Percentiles rank a stretch among this genome's conserved stretches.
phyloP scores from a whole-genome alignment of 2,329 filamentous ascomycete genomes.

The Talaromyces sp. region DNA sequence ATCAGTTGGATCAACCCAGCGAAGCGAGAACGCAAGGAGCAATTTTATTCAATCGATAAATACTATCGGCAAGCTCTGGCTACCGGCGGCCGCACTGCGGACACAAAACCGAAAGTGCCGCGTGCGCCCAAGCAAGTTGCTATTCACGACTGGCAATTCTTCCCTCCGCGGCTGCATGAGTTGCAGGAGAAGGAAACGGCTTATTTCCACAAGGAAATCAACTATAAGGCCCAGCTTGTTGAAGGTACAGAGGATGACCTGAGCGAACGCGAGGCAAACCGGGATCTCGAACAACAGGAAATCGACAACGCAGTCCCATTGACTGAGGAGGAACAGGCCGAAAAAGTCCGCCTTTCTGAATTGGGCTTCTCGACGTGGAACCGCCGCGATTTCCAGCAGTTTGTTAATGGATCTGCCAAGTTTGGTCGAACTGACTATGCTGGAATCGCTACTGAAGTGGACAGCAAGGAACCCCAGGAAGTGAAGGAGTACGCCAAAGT shows the following conservation, averaged over 20 bases:
- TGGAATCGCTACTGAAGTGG: constrained; percentile 81
- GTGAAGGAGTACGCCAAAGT: constrained; percentile 88
- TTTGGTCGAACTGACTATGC: constrained; percentile 84
- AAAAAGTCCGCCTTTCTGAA: constrained; percentile 76
- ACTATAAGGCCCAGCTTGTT: constrained; percentile 84
- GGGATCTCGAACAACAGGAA: constrained; percentile 80
- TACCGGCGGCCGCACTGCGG: constrained; percentile 71
- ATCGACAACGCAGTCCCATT: constrained; percentile 88
- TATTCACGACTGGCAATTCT: constrained; percentile 97
- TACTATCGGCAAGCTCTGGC: constrained; percentile 92
- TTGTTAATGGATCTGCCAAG: constrained; percentile 90
- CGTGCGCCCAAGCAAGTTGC: constrained; percentile 87
- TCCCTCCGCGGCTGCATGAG: constrained; percentile 75
- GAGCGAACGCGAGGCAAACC: constrained; percentile 80
- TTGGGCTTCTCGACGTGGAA: constrained; percentile 95
- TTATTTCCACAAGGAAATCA: constrained; percentile 91
- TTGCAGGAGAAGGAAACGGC: constrained; percentile 96
- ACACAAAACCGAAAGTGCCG: constrained; percentile 92
- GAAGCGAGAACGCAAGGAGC: constrained; percentile 97
- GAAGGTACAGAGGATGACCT: constrained; percentile 86
- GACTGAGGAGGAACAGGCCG: constrained; percentile 81
- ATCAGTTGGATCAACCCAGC: constrained; percentile 97
- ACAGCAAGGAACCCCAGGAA: constrained; percentile 80
- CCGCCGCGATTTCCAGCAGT: constrained; percentile 95
- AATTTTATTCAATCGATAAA: constrained; percentile 97